Evolutionary conservation across 1,284 basidiomycete genomes (phyloP).

Genomic region (Leccinum angustisporum): DNA sequence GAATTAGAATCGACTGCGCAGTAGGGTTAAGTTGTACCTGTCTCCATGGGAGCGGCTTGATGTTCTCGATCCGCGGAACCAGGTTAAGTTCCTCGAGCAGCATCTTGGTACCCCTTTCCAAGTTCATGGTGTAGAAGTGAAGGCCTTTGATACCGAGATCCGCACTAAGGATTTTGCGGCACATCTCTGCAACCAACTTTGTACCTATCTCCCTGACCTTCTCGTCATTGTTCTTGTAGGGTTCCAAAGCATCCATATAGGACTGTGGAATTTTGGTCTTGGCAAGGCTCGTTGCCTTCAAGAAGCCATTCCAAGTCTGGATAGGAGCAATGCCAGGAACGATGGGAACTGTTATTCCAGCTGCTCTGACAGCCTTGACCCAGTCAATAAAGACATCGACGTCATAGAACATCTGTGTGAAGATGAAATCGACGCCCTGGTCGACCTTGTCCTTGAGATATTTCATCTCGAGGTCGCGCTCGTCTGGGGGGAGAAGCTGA

Average conservation of each 20-base stretch:
- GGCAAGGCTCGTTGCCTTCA: conserved; percentile 88
- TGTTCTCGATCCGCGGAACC: conserved; percentile 81
- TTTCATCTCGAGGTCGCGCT: conserved; percentile 81
- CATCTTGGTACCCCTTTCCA: conserved; percentile 94
- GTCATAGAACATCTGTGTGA: conserved; percentile 97
- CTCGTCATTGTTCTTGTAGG: conserved; percentile 90
- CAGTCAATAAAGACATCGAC: conserved; percentile 82
- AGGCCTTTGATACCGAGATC: conserved; percentile 82
- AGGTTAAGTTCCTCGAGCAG: conserved; percentile 86
- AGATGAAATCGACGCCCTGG: conserved; percentile 86
- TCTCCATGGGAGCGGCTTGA: conserved; percentile 91
- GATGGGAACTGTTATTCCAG: conserved; percentile 92
- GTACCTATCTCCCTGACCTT: conserved; percentile 88
- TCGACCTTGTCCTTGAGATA: conserved; percentile 89
- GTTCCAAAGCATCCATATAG: conserved; percentile 83
- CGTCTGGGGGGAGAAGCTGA: conserved; percentile 61
- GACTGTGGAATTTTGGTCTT: conserved; percentile 80
- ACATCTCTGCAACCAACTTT: conserved; percentile 87
- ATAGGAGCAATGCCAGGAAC: conserved; percentile 97
- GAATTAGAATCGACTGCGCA: conserved; percentile 53
- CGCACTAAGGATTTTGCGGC: conserved; percentile 74
- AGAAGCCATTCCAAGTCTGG: conserved; percentile 97
- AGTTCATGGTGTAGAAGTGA: conserved; percentile 98
- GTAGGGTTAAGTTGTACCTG: conserved; percentile 51
- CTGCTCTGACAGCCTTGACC: conserved; percentile 80